Evolutionary conservation across 2,329 filamentous ascomycete genomes (phyloP), one percentile per base, ranked within the genome.

Genomic region (Paecilomyces niveus): DNA sequence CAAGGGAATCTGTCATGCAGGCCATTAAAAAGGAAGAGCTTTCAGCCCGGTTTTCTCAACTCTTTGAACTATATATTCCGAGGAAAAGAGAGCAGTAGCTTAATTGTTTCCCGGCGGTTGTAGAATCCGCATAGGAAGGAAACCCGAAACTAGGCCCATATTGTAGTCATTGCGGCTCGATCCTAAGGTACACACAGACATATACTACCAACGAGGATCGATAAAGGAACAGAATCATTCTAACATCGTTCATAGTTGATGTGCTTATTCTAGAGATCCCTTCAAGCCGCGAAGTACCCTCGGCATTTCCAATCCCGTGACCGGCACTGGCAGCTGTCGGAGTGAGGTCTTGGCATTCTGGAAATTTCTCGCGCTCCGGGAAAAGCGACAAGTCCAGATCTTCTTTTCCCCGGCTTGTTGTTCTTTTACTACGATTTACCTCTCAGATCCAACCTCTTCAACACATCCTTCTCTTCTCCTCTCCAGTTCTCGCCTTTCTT

Each of bases 291-390:
- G 32, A 32, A 49, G 59, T 66, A 65, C 63, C 69, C 69, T 74
- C 72, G 72, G 72, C 67, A 57, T 59, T 55, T 24, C 31, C 29
- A 29, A n/a, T 59, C 49, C 60, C 54, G 56, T 51, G 55, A 55
- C 58, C 58, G 4, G 22, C 13, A 45, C 9, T 29, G n/a, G 45
- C 9, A 52, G 50, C 50, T 26, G 68, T 63, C 64, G 66, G 33
- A n/a, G 31, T 21, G 39, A 62, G 64, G 72, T 72, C 72, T 75
- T 75, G 72, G 72, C 72, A 74, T 75, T 75, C 72, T 75, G 72
- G 72, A 75, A 75, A 75, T 74, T 75, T 75, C 72, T 74, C 72
- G 67, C 64, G 62, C 61, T 55, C 56, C 54, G 52, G 22, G 26
- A 52, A 24, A 52, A 52, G 22, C 21, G 50, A 52, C 61, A 62